Conservation (phyloP, 1,139 yeast genomes). For the Taphrina confusa region DNA sequence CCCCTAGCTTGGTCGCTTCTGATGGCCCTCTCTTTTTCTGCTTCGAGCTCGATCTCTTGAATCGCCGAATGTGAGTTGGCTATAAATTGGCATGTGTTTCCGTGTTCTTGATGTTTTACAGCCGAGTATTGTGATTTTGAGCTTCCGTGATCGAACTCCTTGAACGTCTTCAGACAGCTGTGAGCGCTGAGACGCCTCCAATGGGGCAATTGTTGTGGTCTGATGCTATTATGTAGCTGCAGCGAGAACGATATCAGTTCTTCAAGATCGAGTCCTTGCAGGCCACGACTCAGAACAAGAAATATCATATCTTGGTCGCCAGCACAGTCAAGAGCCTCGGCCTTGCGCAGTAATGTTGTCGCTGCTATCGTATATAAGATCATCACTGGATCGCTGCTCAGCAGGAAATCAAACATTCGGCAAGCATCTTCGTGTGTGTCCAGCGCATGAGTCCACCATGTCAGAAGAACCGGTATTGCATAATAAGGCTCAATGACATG, state of each 20-base stretch:
- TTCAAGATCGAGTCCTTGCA: not conserved
- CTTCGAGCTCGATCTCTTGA: constrained; percentile 1
- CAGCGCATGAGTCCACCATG: constrained; percentile 75
- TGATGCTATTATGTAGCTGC: constrained; percentile 7
- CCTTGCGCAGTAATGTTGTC: constrained; percentile 7
- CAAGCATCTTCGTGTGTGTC: constrained; percentile 55
- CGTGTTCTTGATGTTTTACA: not conserved
- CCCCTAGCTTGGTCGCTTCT: not conserved
- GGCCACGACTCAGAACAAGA: constrained; percentile 1
- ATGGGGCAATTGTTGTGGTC: constrained; percentile 14
- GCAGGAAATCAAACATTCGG: constrained; percentile 62
- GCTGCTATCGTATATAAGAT: constrained; percentile 34
- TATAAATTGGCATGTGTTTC: not conserved
- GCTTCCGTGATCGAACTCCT: not conserved
- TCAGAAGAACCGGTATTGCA: constrained; percentile 71
- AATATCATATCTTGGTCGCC: constrained; percentile 24
- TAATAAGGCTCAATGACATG: constrained; percentile 57
- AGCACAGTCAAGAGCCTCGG: not conserved
- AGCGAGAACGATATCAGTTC: not conserved
- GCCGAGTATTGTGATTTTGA: not conserved
- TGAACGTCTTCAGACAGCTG: constrained; percentile 18
- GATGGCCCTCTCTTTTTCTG: not conserved
- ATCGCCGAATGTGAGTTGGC: not conserved
- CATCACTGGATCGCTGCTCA: constrained; percentile 49
- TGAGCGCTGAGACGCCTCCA: constrained; percentile 11